Percentiles rank a stretch among this genome's conserved stretches.
These are phyloP conservation scores for Emergomyces orientalis DNA, from an alignment of 2,329 filamentous ascomycete species.

Conservation along the genomic window DNA sequence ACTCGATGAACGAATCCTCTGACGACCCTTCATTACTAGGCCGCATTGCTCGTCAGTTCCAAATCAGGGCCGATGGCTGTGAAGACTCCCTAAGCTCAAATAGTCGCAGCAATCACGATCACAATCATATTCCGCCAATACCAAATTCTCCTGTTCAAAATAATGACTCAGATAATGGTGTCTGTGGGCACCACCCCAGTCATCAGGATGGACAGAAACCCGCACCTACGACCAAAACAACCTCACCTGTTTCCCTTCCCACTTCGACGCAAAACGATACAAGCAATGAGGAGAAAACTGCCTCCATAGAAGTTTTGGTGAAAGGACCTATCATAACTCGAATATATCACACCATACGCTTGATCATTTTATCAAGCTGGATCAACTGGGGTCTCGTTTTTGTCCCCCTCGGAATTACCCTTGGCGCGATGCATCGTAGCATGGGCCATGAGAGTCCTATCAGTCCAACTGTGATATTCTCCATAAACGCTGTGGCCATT, in stretches of 20 bases:
- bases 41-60: slow-evolving; percentile 43
- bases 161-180: slow-evolving; percentile 24
- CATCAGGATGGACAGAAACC: slow-evolving; percentile 1
- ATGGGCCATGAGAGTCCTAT: slow-evolving; percentile 24
- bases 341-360: slow-evolving; percentile 46
- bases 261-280: slow-evolving; percentile 35
- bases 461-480: slow-evolving; percentile 57
- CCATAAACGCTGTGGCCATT: slow-evolving; percentile 65
- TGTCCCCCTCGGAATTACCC: slow-evolving; percentile 34
- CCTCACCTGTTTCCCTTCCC: slow-evolving; percentile 26
- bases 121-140: background rate
- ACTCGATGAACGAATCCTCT: slow-evolving; percentile 47
- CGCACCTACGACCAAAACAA: background rate
- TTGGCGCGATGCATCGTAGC: slow-evolving; percentile 24
- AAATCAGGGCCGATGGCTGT: slow-evolving; percentile 35
- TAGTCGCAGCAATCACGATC: background rate
- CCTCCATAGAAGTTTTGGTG: slow-evolving; percentile 40
- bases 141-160: slow-evolving; percentile 1
- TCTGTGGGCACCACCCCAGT: slow-evolving; percentile 9
- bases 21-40: slow-evolving; percentile 43
- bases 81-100: slow-evolving; percentile 15
- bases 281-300: slow-evolving; percentile 43
- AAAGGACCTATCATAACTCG: slow-evolving; percentile 38
- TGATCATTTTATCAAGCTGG: slow-evolving; percentile 52
- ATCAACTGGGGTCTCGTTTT: slow-evolving; percentile 37